Evolutionary conservation across 2,329 filamentous ascomycete genomes (phyloP), one percentile per base, ranked within the genome.

Genomic region (Diplocarpon mali): DNA sequence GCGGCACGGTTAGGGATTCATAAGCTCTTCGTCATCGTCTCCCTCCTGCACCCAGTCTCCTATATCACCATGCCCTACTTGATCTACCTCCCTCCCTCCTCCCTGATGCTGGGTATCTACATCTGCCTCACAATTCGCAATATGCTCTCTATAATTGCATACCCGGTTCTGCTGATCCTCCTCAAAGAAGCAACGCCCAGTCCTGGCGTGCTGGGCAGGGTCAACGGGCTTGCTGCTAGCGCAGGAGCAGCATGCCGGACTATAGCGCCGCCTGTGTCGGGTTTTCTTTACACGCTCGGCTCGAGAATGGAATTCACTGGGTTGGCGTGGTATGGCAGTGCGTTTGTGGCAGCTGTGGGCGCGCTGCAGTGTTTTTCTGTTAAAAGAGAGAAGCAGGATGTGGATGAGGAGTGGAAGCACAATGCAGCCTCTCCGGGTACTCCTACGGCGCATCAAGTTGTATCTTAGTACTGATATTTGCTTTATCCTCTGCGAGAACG

Each of bases 201-300:
- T 28, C 64, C 68, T 6, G 66, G 65, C 35, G 70, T 77, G 6
- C 65, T 82, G 32, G 79, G 79, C 41, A 78, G 71, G 54, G 73
- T 83, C 54, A 83, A 83, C 49, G 79, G 79, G 4, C 62, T 83
- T 35, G 77, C 78, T 16, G 78, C 79, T 40, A 80, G 76, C 46
- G 78, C 76, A 2, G 77, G 77, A 20, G 78, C 78, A 6, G 77
- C 75, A 6, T 83, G 77, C 55, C 70, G 81, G 45, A 85, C 83
- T 62, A 64, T 83, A 10, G 78, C 80, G 0, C 80, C 80, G 5
- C 79, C 79, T 0, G 60, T 83, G 13, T 73, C 76, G 2, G 79
- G 79, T 2, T 79, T 73, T 50, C 62, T 83, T 2, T 83, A 82
- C 60, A 70, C 74, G 0, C 58, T 75, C n/a, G 77, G 78, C 16